phyloP scores from a whole-genome alignment of 257 asterid species.

The Nicotiana attenuata region DNA sequence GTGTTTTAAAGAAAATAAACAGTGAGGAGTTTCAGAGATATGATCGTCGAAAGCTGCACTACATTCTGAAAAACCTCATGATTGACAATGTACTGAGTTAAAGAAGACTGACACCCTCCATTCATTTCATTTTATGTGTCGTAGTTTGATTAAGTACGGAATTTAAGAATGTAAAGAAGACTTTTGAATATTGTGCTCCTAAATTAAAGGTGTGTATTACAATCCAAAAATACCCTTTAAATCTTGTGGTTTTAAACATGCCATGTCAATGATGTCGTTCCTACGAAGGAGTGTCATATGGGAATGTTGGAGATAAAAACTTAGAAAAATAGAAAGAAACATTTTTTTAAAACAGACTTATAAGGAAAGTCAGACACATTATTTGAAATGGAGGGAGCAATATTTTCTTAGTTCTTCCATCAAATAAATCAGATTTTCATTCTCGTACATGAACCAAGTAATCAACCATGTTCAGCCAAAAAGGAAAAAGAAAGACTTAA shows the following conservation, averaged over 20 bases:
- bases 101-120: not conserved
- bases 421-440: not conserved
- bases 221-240: not conserved
- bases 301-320: not conserved
- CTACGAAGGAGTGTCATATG: not conserved
- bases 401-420: not conserved
- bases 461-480: not conserved
- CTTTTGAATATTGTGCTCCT: not conserved
- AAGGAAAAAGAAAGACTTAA: not conserved
- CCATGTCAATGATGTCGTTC: not conserved
- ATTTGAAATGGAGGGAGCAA: not conserved
- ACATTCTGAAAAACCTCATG: not conserved
- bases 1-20: not conserved
- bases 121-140: not conserved
- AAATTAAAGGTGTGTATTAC: not conserved
- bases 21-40: constrained; percentile 3
- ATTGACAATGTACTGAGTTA: not conserved
- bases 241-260: not conserved
- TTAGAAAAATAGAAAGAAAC: not conserved
- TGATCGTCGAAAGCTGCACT: not conserved
- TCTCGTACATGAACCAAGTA: not conserved
- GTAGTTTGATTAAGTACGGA: not conserved
- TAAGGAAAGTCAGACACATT: not conserved
- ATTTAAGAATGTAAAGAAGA: not conserved
- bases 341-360: not conserved